Base-by-base conservation (phyloP, 257 asterid species). In the Osmanthus fragrans region DNA sequence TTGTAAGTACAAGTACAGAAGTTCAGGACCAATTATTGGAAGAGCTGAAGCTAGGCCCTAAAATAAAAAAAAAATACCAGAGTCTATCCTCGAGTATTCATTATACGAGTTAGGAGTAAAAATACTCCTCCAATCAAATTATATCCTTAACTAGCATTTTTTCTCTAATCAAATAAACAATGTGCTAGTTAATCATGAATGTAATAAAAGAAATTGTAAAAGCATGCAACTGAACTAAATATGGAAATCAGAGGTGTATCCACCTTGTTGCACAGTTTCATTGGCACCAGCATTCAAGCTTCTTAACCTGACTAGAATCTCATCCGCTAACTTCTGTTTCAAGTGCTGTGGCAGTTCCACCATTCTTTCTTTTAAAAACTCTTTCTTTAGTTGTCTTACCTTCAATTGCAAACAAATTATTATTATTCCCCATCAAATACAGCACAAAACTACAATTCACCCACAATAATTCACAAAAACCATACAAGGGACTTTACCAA, bases 301-400 rank as follows among this genome's bases (percentile, higher is more conserved):
- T 85, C 89, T 86, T 80, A 96, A 85, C 67, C 83, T 84, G 73
- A 66, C 66, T 11, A 87, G 79, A 37, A 96, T 84, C 84, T 89
- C 99, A 72, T 89, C 80, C 58, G 83, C 74, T 66, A 96, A 79
- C 88, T 83, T 88, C 80, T 75, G 89, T 77, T 88, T 93, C 90
- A 90, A 74, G 67, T 79, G 80, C 78, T 70, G 88, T 0, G 99
- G 88, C 86, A 96, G 73, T 80, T 88, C 90, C 63, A 85, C 80
- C 63, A 64, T 81, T 82, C 80, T 86, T 75, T 90, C 91, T 80
- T 60, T 84, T 76, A 51, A 27, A 42, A 82, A 60, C 77, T 74
- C 82, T 63, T 77, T 80, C 90, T 88, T 81, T 45, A 91, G 79
- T 42, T 81, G 80, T 77, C 79, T 83, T 82, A 86, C 97, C 98